Evolutionary conservation across 306 rosid genomes (phyloP), one percentile per base, ranked within the genome.

Genomic region (Gillenia trifoliata): DNA sequence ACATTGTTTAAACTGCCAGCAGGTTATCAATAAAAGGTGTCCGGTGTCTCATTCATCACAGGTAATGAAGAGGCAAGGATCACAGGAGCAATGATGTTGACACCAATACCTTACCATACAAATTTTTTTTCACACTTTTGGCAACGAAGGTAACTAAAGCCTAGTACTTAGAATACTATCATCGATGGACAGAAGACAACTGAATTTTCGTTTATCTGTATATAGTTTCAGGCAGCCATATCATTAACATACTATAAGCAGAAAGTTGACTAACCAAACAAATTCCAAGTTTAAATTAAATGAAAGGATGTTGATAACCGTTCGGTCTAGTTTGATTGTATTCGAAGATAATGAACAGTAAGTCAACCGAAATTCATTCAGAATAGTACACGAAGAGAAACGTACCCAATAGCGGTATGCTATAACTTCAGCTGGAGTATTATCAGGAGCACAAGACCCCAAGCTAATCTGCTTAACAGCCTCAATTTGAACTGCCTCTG

Each of bases 401-500:
- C 91, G 87, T 84, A 92, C 98, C 97, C 98, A 94, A 62, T 94
- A 94, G 74, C 98, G 82, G 47, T 90, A 92, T 75, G 97, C 96
- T 81, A 90, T 84, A 49, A 94, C 90, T 88, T 91, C 98, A 71
- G 97, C 96, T 4, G 95, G 95, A 52, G 97, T 87, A 66, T 94
- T 87, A 71, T 85, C 88, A 63, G 88, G 85, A 34, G 87, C 93
- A 80, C 95, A 90, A 78, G 98, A 88, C 55, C 97, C 98, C 75
- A 94, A 84, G 85, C 98, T 91, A 73, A 94, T 94, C 88, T 94
- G 95, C 92, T 92, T 94, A 65, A 91, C 89, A 79, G 96, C 98
- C 84, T 91, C 98, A 85, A 94, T 94, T 85, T 94, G 96, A 85
- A 89, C 95, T 68, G 98, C 98, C 83, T 92, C 98, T 15, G 96